Evolutionary conservation across 768 basidiomycete genomes (phyloP).

Genomic region (Gymnopilus dilepis): DNA sequence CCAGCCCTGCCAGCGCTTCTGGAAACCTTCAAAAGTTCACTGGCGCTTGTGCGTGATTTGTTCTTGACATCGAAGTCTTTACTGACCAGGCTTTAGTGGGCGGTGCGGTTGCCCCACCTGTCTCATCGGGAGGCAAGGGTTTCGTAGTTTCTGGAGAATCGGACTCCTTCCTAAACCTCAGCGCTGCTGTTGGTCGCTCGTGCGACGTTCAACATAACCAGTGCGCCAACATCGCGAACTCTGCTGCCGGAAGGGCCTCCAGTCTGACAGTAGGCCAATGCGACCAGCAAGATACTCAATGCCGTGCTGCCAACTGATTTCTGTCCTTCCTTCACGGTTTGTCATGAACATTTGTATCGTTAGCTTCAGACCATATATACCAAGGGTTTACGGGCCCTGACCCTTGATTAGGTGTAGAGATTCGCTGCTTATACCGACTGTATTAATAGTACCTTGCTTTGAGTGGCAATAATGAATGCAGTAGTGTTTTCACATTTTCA

Average conservation of each 20-base stretch:
- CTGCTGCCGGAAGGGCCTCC: constrained; percentile 37
- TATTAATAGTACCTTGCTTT: constrained; percentile 26
- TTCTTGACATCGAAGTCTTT: not conserved
- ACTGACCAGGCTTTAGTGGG: constrained; percentile 39
- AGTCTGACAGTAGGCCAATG: constrained; percentile 47
- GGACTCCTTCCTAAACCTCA: constrained; percentile 51
- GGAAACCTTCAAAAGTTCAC: constrained; percentile 59
- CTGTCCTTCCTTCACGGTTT: not conserved
- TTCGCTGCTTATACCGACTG: constrained; percentile 25
- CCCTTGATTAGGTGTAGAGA: constrained; percentile 14
- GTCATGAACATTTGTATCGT: constrained; percentile 13
- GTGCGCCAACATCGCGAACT: constrained; percentile 59
- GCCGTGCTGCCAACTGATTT: constrained; percentile 30
- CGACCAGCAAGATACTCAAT: constrained; percentile 41
- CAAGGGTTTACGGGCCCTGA: constrained; percentile 4
- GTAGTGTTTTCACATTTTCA: constrained; percentile 25
- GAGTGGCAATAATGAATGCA: constrained; percentile 26
- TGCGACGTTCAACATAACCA: constrained; percentile 64
- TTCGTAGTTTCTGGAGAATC: constrained; percentile 50
- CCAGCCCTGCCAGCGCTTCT: not conserved
- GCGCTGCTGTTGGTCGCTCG: constrained; percentile 57
- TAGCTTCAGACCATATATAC: constrained; percentile 15
- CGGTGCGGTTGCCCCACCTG: constrained; percentile 47
- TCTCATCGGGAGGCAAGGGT: constrained; percentile 49
- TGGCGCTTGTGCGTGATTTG: constrained; percentile 43